phyloP scores from a whole-genome alignment of 1,284 basidiomycete genomes.

The Athelia sp. region DNA sequence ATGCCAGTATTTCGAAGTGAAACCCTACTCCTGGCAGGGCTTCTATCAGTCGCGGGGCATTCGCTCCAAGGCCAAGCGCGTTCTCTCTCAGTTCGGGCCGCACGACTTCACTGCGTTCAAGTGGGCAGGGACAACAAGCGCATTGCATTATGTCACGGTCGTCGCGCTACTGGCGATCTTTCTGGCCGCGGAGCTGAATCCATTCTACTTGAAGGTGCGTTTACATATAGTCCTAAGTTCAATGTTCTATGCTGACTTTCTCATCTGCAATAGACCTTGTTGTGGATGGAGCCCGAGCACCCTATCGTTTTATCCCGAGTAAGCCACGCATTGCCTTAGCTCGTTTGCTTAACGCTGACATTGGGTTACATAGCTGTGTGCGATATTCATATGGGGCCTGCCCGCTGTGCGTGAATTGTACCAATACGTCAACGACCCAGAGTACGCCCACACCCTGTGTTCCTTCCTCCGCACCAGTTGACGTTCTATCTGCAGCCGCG shows the following conservation, averaged over 20 bases:
- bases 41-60: constrained; percentile 70
- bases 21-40: constrained; percentile 85
- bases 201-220: constrained; percentile 76
- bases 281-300: constrained; percentile 87
- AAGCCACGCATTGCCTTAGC: background rate
- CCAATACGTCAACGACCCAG: constrained; percentile 75
- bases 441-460: constrained; percentile 37
- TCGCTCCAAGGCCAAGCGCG: constrained; percentile 70
- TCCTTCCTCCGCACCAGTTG: no score
- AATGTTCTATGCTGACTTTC: background rate
- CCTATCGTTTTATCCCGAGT: constrained; percentile 68
- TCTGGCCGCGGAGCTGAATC: constrained; percentile 76
- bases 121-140: constrained; percentile 78
- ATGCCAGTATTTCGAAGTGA: constrained; percentile 82
- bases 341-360: background rate
- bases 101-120: constrained; percentile 84
- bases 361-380: constrained; percentile 38
- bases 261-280: constrained; percentile 57
- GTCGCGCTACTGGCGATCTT: constrained; percentile 75
- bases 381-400: constrained; percentile 76
- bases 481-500: constrained; percentile 40
- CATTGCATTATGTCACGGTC: constrained; percentile 70
- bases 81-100: constrained; percentile 78
- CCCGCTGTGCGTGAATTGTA: constrained; percentile 77
- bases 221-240: constrained; percentile 5